phyloP scores from a whole-genome alignment of 805 yeast genomes.

The Ogataea henricii region DNA sequence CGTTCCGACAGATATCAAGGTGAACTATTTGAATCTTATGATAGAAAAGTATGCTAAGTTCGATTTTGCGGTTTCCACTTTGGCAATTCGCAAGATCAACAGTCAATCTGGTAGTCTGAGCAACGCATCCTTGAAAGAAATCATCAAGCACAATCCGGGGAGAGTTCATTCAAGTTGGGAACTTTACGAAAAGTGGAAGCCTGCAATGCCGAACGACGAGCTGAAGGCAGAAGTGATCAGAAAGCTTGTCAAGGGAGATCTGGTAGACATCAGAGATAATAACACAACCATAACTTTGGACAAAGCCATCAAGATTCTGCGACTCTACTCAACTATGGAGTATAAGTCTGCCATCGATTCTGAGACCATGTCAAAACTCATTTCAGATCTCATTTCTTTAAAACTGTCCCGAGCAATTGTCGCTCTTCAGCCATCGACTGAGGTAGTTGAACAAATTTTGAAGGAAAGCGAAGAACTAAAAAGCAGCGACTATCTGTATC shows the following conservation, averaged over 20 bases:
- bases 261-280: conserved; percentile 18
- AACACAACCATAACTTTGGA: conserved; percentile 15
- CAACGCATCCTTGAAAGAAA: conserved; percentile 23
- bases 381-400: conserved; percentile 22
- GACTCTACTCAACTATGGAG: conserved; percentile 15
- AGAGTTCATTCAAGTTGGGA: conserved; percentile 39
- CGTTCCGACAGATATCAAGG: conserved; percentile 17
- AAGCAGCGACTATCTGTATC: conserved; percentile 24
- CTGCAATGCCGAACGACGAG: background rate
- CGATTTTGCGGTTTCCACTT: conserved; percentile 29
- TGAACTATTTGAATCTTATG: conserved; percentile 25
- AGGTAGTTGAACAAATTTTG: conserved; percentile 15
- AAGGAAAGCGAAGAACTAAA: conserved; percentile 11
- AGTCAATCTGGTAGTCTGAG: conserved; percentile 10
- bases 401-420: conserved; percentile 21
- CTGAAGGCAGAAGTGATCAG: background rate
- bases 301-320: conserved; percentile 16
- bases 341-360: conserved; percentile 18
- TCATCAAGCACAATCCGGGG: conserved; percentile 38
- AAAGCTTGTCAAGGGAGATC: conserved; percentile 8
- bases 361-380: conserved; percentile 11
- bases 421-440: conserved; percentile 14
- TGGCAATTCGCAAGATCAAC: conserved; percentile 17
- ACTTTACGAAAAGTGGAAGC: conserved; percentile 23
- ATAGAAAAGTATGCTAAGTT: conserved; percentile 28